A percentile compares a stretch with the other conserved stretches of the same genome.
Conservation (phyloP, 169 alveolate species). For the Plasmodium berghei region DNA sequence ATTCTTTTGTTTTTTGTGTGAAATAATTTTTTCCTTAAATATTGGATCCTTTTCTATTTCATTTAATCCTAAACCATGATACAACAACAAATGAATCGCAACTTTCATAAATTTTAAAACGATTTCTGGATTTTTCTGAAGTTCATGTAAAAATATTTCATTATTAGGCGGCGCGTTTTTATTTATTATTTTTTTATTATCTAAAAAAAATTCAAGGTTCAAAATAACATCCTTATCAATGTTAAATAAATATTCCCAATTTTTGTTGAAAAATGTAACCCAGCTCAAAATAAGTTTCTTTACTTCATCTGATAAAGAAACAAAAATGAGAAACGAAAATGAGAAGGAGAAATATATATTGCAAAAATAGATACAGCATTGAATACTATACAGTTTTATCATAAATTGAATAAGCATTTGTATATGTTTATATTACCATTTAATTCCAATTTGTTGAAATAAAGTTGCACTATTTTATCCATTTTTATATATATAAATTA, state of each 20-base stretch:
- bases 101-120: conserved; percentile 75
- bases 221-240: conserved; percentile 61
- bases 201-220: conserved; percentile 60
- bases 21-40: not conserved
- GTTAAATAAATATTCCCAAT: conserved; percentile 45
- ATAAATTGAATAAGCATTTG: no score
- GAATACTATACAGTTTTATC: no score
- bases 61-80: conserved; percentile 6
- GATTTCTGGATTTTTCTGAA: conserved; percentile 52
- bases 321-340: not conserved
- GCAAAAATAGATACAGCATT: not conserved
- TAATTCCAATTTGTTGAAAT: conserved; percentile 31
- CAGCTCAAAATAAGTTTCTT: conserved; percentile 52
- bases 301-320: conserved; percentile 18
- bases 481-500: not conserved
- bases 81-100: conserved; percentile 40
- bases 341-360: not conserved
- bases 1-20: not conserved
- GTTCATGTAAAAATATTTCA: conserved; percentile 49
- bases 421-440: conserved; percentile 13
- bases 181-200: conserved; percentile 42
- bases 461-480: conserved; percentile 36
- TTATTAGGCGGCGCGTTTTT: conserved; percentile 69
- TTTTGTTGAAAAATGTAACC: conserved; percentile 43
- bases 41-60: not conserved